Evolutionary conservation across 1,284 basidiomycete genomes (phyloP), one percentile per base, ranked within the genome.

Genomic region (Vanrija sp.): DNA sequence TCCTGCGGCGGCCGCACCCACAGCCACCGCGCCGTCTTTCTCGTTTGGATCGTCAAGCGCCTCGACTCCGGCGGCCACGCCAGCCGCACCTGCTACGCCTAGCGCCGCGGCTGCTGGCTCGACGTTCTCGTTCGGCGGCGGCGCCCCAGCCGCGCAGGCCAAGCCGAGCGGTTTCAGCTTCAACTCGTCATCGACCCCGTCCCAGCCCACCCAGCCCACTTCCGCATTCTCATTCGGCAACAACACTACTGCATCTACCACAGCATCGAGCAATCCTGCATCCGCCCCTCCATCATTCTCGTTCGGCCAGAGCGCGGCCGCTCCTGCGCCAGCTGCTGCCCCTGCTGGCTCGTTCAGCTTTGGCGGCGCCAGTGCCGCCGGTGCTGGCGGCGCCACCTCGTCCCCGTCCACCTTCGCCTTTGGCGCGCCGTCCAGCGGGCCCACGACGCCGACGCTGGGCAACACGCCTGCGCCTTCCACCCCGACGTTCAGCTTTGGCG

Each of bases 211-310:
- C 16, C 44, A 43, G 20, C 41, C 60, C 14, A 37, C 51, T 23
- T 41, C 61, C 36, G 16, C 51, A 14, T 61, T 62, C 23, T 45
- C 49, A 23, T 55, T 56, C 20, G 49, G 39, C 48, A 49, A 45
- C 12, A 25, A 25, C 39, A 43, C 55, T 18, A 31, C 15, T 12
- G 31, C 31, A 31, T 31, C 31, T 4, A 31, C 31, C 31, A 9
- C 31, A 14, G 31, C 31, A 31, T 31, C 31, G 31, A 31, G 12
- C 31, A 31, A 31, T 12, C 12, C 31, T 31, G 41, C 41, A 36
- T 20, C 12, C 44, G 35, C 20, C 16, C 4, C 47, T 23, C 10
- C 39, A 15, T 5, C 27, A 18, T 49, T 49, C 41, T 36, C 31
- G 48, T 49, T 49, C n/a, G 48, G 48, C 27, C 19, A 31, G n/a